Evolutionary conservation across 352 stramenopile species (phyloP), one percentile per base, ranked within the genome.

Genomic region (Globisporangium canariense): DNA sequence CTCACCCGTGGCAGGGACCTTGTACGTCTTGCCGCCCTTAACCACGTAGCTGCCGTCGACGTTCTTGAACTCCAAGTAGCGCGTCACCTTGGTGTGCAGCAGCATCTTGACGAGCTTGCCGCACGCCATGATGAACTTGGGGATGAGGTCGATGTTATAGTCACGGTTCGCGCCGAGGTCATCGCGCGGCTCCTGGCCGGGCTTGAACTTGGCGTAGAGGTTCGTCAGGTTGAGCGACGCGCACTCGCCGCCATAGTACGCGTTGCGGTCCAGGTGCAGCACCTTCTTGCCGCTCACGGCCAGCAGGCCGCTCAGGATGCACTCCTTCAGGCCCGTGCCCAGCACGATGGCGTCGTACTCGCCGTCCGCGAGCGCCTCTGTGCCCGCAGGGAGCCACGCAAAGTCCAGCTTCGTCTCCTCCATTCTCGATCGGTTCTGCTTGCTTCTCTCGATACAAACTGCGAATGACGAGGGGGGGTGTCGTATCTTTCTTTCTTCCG

Each of bases 121-220:
- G 72, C 97, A 99, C 1, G 98, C 97, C 97, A 99, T 99, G 77
- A 99, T 99, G 73, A 99, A 99, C 85, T 99, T 99, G 53, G 98
- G 97, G 73, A 99, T 98, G 28, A 99, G 82, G 81, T 99, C 98
- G 58, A 99, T 97, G 77, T 99, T 99, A 88, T 99, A 99, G 81
- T 99, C 97, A 53, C 97, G 96, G 75, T 98, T 98, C 43, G 90
- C 95, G 59, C 97, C 97, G 36, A 99, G 76, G 20, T 93, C 81
- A 50, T 77, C 72, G 59, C 80, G 74, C 56, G 85, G 78, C 61
- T 82, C 65, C 58, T 90, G 70, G 6, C 77, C 80, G 0, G 80
- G 83, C 73, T 94, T 91, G 76, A 97, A 98, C 77, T 98, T 97
- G 74, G 92, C 89, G 83, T 98, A 99, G 14, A 99, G 84, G 78